Base-by-base conservation (phyloP, 1,139 yeast species). In the Sugiyamaella paludigena region DNA sequence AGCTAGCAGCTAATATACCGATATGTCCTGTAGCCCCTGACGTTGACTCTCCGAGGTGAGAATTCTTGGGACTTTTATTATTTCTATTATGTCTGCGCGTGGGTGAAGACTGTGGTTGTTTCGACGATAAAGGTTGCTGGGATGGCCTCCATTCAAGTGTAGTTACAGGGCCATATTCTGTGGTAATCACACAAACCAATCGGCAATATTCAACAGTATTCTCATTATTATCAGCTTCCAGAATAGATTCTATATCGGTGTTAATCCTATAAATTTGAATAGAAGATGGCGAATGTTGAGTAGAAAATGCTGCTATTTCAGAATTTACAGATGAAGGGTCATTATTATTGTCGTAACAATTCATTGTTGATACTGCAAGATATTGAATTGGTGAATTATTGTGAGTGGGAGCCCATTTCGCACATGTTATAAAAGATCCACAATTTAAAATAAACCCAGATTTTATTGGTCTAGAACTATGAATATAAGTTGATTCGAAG, bases 331-430 rank as follows among this genome's bases (percentile, higher is more conserved):
- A 51, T 2, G 53, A 29, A 6, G 7, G 30, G n/a, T 28, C 31
- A 10, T 13, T 27, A 8, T 37, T 28, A 12, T 36, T 12, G 4
- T 45, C 49, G n/a, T 28, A 13, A 27, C 5, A 49, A 66, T 15
- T 74, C 70, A 19, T 80, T 63, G 81, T 65, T 0, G 83, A 70
- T 0, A 81, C 76, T 0, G 86, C 87, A 47, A 84, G 62, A 53
- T 72, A 75, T 48, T 78, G 77, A 4, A 47, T 42, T 2, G 57
- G 56, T 2, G 64, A 51, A 1, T 58, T 49, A 43, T 61, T 58
- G 24, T 19, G 24, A 8, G 65, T 64, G 1, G 72, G 66, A 0
- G 70, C 67, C 60, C 63, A 55, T 24, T 56, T 45, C 44, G 62
- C 49, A 26, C 62, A 54, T 12, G 61, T 56, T 9, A 62, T 57